phyloP scores from a whole-genome alignment of 139 green algal genomes.

The Mesotaenium endlicherianum region DNA sequence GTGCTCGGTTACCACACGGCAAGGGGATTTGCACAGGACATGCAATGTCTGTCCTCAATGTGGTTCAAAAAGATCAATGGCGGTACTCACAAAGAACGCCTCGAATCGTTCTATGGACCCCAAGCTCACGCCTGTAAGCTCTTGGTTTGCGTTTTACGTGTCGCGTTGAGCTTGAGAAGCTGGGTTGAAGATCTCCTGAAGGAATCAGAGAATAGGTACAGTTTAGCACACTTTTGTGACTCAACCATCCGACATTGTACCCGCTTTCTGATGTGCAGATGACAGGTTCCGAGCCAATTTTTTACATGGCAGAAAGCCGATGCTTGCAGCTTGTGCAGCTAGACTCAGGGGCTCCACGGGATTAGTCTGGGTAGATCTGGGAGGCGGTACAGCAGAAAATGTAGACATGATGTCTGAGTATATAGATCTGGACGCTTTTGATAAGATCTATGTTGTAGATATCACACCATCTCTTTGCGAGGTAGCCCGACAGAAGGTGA shows the following conservation, averaged over 20 bases:
- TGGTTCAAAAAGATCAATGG: constrained; percentile 50
- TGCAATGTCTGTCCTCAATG: constrained; percentile 45
- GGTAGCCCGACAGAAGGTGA: constrained; percentile 76
- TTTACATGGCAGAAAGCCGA: constrained; percentile 85
- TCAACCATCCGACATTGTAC: too few relatives aligned
- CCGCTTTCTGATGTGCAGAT: constrained; percentile 51
- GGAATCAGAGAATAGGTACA: too few relatives aligned
- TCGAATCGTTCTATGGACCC: constrained; percentile 52
- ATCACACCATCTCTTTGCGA: constrained; percentile 90
- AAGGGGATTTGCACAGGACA: constrained; percentile 33
- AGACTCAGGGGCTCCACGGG: constrained; percentile 60
- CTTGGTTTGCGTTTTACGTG: too few relatives aligned
- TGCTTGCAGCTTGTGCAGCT: constrained; percentile 88
- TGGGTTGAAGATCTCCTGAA: too few relatives aligned
- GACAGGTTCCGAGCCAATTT: constrained; percentile 92
- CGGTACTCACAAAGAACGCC: constrained; percentile 45
- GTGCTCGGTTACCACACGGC: constrained; percentile 14
- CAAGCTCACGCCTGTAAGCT: constrained; percentile 52
- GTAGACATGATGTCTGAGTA: constrained; percentile 91
- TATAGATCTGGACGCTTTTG: constrained; percentile 84
- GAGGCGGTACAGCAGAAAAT: constrained; percentile 92
- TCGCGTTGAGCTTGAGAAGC: too few relatives aligned
- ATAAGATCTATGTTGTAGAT: constrained; percentile 94
- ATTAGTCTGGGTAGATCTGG: constrained; percentile 91
- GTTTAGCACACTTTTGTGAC: too few relatives aligned